Percentiles rank a stretch among this genome's conserved stretches.
phyloP scores from a whole-genome alignment of 305 asterid genomes.

The Fraxinus albicans region DNA sequence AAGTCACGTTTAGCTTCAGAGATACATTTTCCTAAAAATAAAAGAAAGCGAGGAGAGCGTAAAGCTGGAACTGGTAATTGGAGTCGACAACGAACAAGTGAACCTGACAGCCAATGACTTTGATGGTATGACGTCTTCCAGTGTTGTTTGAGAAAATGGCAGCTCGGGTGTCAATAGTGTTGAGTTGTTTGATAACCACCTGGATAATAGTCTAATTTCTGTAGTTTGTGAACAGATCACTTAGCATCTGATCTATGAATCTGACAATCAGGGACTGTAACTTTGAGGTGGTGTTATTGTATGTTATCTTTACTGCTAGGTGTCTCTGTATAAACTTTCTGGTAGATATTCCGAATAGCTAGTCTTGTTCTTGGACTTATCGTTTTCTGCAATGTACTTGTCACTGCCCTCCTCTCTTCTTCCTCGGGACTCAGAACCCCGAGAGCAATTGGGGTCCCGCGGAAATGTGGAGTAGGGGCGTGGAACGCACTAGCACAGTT shows the following conservation, averaged over 20 bases:
- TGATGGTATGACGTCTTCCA: background rate
- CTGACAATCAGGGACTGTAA: background rate
- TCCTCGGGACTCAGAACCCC: background rate
- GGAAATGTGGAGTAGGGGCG: background rate
- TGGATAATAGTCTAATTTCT: background rate
- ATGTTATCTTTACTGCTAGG: background rate
- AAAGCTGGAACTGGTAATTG: constrained; percentile 69
- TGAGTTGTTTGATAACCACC: background rate
- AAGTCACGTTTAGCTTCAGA: constrained; percentile 49
- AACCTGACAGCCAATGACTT: constrained; percentile 45
- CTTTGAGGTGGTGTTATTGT: background rate
- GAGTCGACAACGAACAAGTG: constrained; percentile 63
- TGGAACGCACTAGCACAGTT: background rate
- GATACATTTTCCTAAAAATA: constrained; percentile 64
- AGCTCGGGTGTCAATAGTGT: background rate
- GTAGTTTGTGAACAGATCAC: background rate
- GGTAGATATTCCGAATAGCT: background rate
- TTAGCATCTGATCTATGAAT: background rate
- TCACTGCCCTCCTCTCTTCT: background rate
- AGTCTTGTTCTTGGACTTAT: background rate
- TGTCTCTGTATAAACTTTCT: background rate
- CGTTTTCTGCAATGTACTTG: background rate
- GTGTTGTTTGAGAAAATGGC: background rate
- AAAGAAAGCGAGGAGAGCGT: constrained; percentile 89
- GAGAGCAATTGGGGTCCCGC: background rate